These are phyloP conservation scores for Geotrichum phurueaensis DNA, from an alignment of 1,139 yeast species.

Conservation along the genomic window DNA sequence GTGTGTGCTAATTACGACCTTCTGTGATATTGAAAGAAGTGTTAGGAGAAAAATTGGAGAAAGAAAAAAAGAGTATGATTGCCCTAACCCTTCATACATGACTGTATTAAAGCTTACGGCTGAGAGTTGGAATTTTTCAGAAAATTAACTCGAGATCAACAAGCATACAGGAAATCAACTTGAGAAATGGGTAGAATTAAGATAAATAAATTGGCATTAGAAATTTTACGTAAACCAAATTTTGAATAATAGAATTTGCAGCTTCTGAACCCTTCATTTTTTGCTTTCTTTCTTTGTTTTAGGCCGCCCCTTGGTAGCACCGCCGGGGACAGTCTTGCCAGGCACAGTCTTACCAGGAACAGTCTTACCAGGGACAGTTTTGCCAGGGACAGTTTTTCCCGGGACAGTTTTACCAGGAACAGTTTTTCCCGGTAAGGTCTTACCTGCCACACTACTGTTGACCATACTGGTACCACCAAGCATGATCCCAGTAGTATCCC, in stretches of 20 bases:
- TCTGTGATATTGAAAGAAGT: neutral
- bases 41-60: neutral
- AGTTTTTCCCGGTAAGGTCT: neutral
- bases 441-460: constrained; percentile 1
- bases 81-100: too few relatives aligned
- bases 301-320: constrained; percentile 4
- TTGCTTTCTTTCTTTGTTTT: neutral
- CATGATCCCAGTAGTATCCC: neutral
- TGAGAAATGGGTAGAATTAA: too few relatives aligned
- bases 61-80: too few relatives aligned
- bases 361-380: constrained; percentile 14
- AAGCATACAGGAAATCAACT: neutral
- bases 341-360: constrained; percentile 21
- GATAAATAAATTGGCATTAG: neutral
- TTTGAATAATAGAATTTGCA: neutral
- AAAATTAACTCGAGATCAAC: neutral
- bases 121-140: neutral
- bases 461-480: neutral
- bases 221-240: neutral
- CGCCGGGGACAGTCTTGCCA: constrained; percentile 16
- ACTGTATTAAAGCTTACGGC: neutral
- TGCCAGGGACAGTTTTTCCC: constrained; percentile 11
- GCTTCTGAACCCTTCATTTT: neutral
- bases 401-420: constrained; percentile 11
- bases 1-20: neutral